Evolutionary conservation across 169 alveolate species (phyloP), one percentile per base, ranked within the genome.

Genomic region (Cryptosporidium ryanae): DNA sequence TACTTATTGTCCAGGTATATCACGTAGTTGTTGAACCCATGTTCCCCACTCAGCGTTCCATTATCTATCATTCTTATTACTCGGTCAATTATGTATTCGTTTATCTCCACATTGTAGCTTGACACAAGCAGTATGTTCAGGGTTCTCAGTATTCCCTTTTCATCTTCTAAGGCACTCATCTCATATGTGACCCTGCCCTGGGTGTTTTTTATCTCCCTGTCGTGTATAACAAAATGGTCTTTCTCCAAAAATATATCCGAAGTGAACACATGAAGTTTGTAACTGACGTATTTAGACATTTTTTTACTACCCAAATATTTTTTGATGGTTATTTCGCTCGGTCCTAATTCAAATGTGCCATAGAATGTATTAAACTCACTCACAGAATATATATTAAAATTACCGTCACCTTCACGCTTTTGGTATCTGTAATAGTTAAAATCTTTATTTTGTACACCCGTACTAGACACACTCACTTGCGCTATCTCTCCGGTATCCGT

Each of bases 1-100:
- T 59, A 32, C n/a, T 21, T 76, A 21, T 55, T 61, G 59, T 76
- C 87, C 23, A 76, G 23, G 27, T 76, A 61, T 18, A 76, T 76
- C 23, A 76, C 34, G 25, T 57, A 59, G 15, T 76, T 76, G 31
- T 55, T 76, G 29, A 55, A 59, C 12, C 27, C 17, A 7, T 4
- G 25, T n/a, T 61, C 38, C 46, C 59, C 68, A 65, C 29, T 65
- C 38, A 65, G 5, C 3, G 55, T 50, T 5, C 83, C 83, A n/a
- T 31, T 31, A 68, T 68, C 83, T 29, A 68, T 68, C 38, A 68
- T 21, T 21, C 59, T 46, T 10, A 68, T 50, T 52, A 68, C 15
- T 4, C 18, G n/a, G 6, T 68, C 66, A 46, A 68, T 54, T 6
- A 68, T 38, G 21, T 29, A 23, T 38, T 52, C 83, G 13, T 52